Evolutionary conservation across 345 rosid genomes (phyloP).

Genomic region (Gynandropsis gynandra): DNA sequence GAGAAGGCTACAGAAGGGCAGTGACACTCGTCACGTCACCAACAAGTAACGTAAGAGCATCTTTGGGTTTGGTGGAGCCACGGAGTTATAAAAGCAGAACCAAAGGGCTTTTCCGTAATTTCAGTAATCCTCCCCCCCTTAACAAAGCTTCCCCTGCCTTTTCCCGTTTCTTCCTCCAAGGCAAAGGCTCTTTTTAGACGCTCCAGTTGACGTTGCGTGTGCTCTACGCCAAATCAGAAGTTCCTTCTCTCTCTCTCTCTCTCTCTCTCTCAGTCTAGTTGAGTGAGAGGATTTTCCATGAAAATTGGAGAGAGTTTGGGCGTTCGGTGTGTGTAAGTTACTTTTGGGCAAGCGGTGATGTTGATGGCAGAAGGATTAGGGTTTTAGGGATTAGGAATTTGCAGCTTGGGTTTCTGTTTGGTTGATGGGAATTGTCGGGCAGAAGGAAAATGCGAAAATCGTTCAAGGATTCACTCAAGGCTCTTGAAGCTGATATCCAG

Average conservation of each 20-base stretch:
- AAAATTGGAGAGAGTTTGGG: constrained; percentile 23
- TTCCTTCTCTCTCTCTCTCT: constrained; percentile 14
- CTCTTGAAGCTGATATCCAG: constrained; percentile 98
- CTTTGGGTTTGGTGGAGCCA: background rate
- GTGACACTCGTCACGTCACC: constrained; percentile 3
- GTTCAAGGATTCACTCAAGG: constrained; percentile 89
- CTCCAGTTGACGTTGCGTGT: constrained; percentile 48
- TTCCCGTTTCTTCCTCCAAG: constrained; percentile 21
- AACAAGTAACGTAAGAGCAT: constrained; percentile 1
- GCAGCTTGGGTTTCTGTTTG: constrained; percentile 5
- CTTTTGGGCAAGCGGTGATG: constrained; percentile 15
- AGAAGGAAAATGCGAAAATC: constrained; percentile 65
- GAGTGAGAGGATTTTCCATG: constrained; percentile 11
- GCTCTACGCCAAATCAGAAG: constrained; percentile 55
- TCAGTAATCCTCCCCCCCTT: background rate
- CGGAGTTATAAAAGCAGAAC: background rate
- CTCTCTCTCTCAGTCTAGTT: constrained; percentile 13
- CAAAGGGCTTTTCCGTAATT: constrained; percentile 32
- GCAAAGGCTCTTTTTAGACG: constrained; percentile 11
- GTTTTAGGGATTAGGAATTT: constrained; percentile 25
- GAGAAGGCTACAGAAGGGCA: too few species aligned
- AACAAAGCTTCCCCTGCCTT: background rate
- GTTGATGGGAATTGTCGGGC: constrained; percentile 11
- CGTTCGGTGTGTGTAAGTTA: constrained; percentile 16
- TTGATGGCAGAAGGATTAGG: constrained; percentile 14